A percentile compares a stretch with the other conserved stretches of the same genome.
Evolutionary conservation across 2,329 filamentous ascomycete species (phyloP).

Genomic region (Cytospora piceae): DNA sequence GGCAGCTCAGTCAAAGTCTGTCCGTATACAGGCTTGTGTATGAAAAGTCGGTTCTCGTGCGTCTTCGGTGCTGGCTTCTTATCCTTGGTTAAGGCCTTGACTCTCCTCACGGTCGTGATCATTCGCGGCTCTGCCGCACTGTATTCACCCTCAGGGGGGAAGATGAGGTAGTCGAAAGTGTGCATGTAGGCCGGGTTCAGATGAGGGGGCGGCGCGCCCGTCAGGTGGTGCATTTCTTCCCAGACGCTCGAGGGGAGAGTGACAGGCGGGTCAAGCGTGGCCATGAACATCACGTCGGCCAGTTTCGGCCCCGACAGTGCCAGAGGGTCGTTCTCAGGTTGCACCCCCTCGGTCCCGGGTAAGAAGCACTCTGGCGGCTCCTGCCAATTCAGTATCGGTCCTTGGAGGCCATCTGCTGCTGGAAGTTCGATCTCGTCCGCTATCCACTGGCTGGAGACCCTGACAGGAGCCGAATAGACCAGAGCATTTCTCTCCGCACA

Average conservation of each 20-base stretch:
- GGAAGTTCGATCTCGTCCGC: conserved; percentile 62
- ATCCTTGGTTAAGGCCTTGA: conserved; percentile 47
- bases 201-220: conserved; percentile 50
- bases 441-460: conserved; percentile 76
- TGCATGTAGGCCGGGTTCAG: conserved; percentile 46
- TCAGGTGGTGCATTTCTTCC: conserved; percentile 62
- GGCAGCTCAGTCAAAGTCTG: conserved; percentile 69
- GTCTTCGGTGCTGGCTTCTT: conserved; percentile 39
- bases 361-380: conserved; percentile 70
- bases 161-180: conserved; percentile 61
- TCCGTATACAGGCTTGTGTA: conserved; percentile 75
- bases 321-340: conserved; percentile 56
- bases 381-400: conserved; percentile 67
- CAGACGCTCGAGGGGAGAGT: conserved; percentile 69
- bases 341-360: conserved; percentile 43
- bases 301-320: conserved; percentile 53
- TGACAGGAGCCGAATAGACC: conserved; percentile 59
- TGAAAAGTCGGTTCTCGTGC: conserved; percentile 66
- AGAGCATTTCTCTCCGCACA: conserved; percentile 55
- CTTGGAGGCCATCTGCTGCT: conserved; percentile 42
- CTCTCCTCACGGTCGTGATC: conserved; percentile 52
- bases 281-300: conserved; percentile 75
- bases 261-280: conserved; percentile 74
- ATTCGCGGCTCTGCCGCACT: conserved; percentile 63
- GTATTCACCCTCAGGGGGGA: conserved; percentile 56